Evolutionary conservation across 2,329 filamentous ascomycete genomes (phyloP), one percentile per base, ranked within the genome.

Genomic region (Teratosphaeria epicoccoides): DNA sequence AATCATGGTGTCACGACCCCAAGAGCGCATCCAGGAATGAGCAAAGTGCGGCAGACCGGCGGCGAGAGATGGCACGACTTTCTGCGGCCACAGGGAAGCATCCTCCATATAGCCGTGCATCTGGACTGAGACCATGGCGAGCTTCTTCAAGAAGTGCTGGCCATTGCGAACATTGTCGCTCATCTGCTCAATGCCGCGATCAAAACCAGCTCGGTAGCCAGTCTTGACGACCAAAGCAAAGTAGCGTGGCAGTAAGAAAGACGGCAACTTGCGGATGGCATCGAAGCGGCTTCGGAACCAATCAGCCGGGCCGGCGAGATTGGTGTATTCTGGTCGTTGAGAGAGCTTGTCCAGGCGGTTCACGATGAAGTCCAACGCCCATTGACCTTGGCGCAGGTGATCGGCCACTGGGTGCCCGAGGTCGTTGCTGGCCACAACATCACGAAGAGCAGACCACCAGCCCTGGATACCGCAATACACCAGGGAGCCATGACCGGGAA

Each of bases 401-500:
- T 96, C 85, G 68, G 91, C 97, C 10, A 98, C 77, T 0, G 93
- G 87, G 66, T 98, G 93, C 0, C 87, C 93, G 7, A 98, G 79
- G 65, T 97, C 83, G 67, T 98, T 98, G 57, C 93, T 83, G 48
- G 78, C 80, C 60, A 97, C 87, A 55, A 98, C 85, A 52, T 86
- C 77, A 61, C 88, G 84, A 43, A 98, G 73, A 0, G 95, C 75
- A 66, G 89, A 96, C 89, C 91, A 95, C 91, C 93, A 98, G 33
- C 94, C 94, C 68, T 98, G 93, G n/a, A 98, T 77, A 55, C 93
- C 93, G 54, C 91, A 91, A 68, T 97, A 98, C 2, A 96, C 87
- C 43, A 96, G 78, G 53, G 85, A 82, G 2, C 90, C 91, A 64
- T 89, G 76, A 1, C 84, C 83, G 1, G 93, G 93, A 57, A 98